These are phyloP conservation scores for Rhizopus microsporus DNA, from an alignment of 371 early-diverging fungal species.

Conservation along the genomic window DNA sequence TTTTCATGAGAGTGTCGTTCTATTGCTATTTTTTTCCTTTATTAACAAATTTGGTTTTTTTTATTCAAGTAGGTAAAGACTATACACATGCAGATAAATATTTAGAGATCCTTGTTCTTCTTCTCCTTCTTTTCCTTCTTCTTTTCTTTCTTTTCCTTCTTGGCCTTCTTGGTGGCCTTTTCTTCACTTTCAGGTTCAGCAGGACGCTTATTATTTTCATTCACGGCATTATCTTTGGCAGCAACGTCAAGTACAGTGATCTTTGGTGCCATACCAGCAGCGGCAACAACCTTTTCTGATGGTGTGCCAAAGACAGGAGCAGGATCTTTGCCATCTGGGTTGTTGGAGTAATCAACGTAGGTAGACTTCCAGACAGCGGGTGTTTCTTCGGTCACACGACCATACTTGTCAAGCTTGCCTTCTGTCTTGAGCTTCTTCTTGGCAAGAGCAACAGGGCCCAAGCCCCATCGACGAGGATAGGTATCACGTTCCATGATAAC, in stretches of 20 bases:
- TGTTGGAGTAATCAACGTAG: constrained; percentile 72
- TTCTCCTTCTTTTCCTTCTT: constrained; percentile 33
- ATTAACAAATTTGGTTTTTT: too few relatives aligned
- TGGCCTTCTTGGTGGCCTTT: constrained; percentile 38
- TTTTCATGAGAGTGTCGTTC: too few relatives aligned
- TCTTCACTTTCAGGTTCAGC: constrained; percentile 22
- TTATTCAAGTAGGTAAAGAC: too few relatives aligned
- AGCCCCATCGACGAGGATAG: constrained; percentile 75
- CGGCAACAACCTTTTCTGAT: constrained; percentile 36
- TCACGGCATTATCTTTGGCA: constrained; percentile 27
- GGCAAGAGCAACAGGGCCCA: constrained; percentile 91
- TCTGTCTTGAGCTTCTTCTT: constrained; percentile 97
- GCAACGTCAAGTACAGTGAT: constrained; percentile 41
- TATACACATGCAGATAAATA: too few relatives aligned
- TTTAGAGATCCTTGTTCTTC: constrained; percentile 16
- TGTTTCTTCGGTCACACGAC: constrained; percentile 83
- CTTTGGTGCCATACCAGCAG: constrained; percentile 43
- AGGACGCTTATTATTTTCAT: constrained; percentile 26
- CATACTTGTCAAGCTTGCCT: constrained; percentile 96
- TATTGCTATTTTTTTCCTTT: too few relatives aligned
- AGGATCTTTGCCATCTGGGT: constrained; percentile 45
- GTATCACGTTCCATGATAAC: constrained; percentile 99
- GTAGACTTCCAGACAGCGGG: constrained; percentile 76
- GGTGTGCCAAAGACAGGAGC: constrained; percentile 37
- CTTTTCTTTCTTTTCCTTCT: constrained; percentile 49